Base-by-base conservation (phyloP, 1,139 yeast genomes). In the Blastobotrys indianensis region DNA sequence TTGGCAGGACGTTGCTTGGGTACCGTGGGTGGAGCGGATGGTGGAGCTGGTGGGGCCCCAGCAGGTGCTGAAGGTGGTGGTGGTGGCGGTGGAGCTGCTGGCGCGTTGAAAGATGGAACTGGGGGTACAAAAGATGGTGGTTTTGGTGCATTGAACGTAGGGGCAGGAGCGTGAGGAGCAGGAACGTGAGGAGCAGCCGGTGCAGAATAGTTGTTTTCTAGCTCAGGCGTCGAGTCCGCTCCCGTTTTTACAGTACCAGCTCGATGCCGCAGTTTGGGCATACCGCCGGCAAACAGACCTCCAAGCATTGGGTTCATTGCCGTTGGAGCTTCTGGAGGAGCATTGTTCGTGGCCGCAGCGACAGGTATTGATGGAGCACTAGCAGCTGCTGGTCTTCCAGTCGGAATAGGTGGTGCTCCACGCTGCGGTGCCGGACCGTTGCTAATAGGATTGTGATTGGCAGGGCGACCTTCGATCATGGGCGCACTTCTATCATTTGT, bases 211-310 rank as follows among this genome's bases (percentile, higher is more conserved):
- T 16, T 12, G 11, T 9, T 31, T n/a, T 39, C 45, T 5, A 37
- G 31, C 10, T 35, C 32, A 29, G 47, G 37, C 13, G 41, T 40
- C 6, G 43, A 50, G 30, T 49, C 66, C 5, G 65, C 62, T 1
- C 77, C 75, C 1, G 74, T 65, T 31, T 68, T 63, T 8, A 71
- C 72, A 1, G 75, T 62, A n/a, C 74, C 76, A 25, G 68, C 70
- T 34, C 75, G 74, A 51, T 80, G 80, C 55, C 77, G 79, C 54
- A 87, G 69, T 58, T 84, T 85, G 7, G 96, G 95, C 63, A 87
- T 75, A 1, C 95, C 95, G 9, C 86, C 88, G 7, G 95, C 94
- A 63, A 86, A 80, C 12, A 86, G 75, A 48, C 84, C 92, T 17
- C 90, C 94, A 52, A 86, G 65, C 58, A 73, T 80, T n/a, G 82